Base-by-base conservation (phyloP, 768 basidiomycete genomes). In the Daedalea quercina region DNA sequence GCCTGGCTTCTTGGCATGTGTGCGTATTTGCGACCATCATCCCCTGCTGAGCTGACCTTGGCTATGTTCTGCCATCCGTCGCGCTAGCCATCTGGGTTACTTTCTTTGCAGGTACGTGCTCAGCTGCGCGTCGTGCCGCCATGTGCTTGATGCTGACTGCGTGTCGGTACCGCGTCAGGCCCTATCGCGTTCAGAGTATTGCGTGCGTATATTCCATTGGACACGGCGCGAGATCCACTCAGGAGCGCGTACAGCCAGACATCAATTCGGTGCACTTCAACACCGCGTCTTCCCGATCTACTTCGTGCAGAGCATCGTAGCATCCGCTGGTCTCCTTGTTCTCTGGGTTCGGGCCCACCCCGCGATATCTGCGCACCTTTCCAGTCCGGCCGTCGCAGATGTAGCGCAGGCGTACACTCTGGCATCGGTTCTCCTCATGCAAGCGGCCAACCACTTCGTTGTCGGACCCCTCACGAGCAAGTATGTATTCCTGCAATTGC, bases 221-320 rank as follows among this genome's bases (percentile, higher is more conserved):
- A 13, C 43, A 20, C 43, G 20, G 31, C 23, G 8, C 17, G 3
- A 24, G 23, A 44, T 15, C 28, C 2, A 17, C 24, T 49, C 33
- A 49, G 9, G 23, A 19, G 19, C 34, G 35, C 37, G 9, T 25
- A 17, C 42, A 85, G 82, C 87, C 17, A 79, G 87, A 44, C 78
- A 82, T 46, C 82, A 86, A 54, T 92, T 92, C 55, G 79, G 83
- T 9, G 71, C 76, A 40, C 76, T 93, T 31, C 90, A 92, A 62
- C 81, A 87, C 62, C 79, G 77, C 60, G 80, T 76, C 0, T 88
- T 88, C 69, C 87, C 90, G 1, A 66, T 86, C 56, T 91, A 87
- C 69, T 92, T 92, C 60, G 64, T 75, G 17, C 64, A 79, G 40
- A 84, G 82, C 12, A 77, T 86, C 34, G 58, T 67, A 22, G 67